Evolutionary conservation across 2,329 filamentous ascomycete genomes (phyloP).

Genomic region (Aureobasidium leucospermi): DNA sequence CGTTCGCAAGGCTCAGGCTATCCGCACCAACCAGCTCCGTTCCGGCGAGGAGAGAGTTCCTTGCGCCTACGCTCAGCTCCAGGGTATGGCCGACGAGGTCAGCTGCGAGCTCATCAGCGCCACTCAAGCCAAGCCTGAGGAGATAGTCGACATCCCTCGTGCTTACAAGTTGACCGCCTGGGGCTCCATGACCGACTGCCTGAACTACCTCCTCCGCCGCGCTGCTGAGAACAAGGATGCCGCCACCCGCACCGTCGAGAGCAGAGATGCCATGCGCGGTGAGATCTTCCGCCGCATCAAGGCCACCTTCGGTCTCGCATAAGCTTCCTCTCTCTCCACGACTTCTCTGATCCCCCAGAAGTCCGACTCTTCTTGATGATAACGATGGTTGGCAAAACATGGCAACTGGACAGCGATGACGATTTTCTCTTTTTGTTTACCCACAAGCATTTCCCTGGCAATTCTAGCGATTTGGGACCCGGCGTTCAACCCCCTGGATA

Average conservation of each 20-base stretch:
- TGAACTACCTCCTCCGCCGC: slow-evolving; percentile 60
- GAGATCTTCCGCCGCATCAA: slow-evolving; percentile 40
- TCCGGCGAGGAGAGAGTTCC: slow-evolving; percentile 37
- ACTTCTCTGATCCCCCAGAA: too few relatives aligned
- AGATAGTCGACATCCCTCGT: slow-evolving; percentile 34
- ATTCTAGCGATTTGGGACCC: neutral
- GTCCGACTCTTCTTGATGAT: neutral
- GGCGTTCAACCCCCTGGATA: neutral
- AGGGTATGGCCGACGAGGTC: slow-evolving; percentile 94
- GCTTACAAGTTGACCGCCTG: slow-evolving; percentile 52
- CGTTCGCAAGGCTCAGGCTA: slow-evolving; percentile 47
- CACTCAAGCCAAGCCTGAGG: slow-evolving; percentile 31
- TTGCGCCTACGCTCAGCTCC: slow-evolving; percentile 67
- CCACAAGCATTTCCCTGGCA: neutral
- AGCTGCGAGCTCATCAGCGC: slow-evolving; percentile 50
- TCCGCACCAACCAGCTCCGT: slow-evolving; percentile 40
- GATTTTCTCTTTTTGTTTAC: neutral
- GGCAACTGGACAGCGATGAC: neutral
- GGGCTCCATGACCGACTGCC: slow-evolving; percentile 61
- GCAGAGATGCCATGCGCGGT: slow-evolving; percentile 42
- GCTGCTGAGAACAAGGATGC: slow-evolving; percentile 58
- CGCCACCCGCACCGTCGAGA: slow-evolving; percentile 47
- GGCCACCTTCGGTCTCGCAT: slow-evolving; percentile 16
- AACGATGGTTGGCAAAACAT: neutral
- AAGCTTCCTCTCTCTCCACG: neutral